Base-by-base conservation (phyloP, 108 stramenopile species). In the Nitzschia putrida region DNA sequence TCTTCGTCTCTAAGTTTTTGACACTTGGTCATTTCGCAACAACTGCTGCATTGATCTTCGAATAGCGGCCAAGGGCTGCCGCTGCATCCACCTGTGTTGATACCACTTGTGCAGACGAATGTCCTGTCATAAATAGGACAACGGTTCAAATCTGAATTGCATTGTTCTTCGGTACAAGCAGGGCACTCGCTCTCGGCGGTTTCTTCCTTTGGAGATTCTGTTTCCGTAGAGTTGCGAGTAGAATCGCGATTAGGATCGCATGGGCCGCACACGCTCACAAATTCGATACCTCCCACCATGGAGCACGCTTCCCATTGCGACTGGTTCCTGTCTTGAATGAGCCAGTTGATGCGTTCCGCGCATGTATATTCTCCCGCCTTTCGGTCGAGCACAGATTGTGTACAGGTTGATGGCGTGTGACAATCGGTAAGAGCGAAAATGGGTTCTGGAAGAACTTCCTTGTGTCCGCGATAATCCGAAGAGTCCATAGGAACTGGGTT, bases 71-170 rank as follows among this genome's bases (percentile, higher is more conserved):
- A 91, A 18, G 80, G 80, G 6, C 39, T 52, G 41, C 76, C 57
- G 37, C 73, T 68, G 60, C 90, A 91, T 18, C 90, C 90, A 44
- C 85, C 84, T 40, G 42, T 76, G 49, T 63, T 83, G 8, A 73
- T 18, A 29, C 90, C 90, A 22, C 77, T 66, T 12, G 72, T 82
- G 53, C 90, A 91, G n/a, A 88, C 60, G 67, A 77, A 91, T 21
- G 84, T 83, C 38, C 80, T 53, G 37, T 82, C 73, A 44, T 66
- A 67, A 39, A 67, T 51, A 8, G 82, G 85, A 52, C 90, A 91
- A 10, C 75, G 73, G 71, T 91, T 91, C 61, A 88, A 61, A 61
- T 77, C 76, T 43, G 81, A 78, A 39, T 64, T 55, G 55, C 87
- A 88, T 38, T 84, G 40, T 53, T 83, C 76, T 24, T 77, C 37